Evolutionary conservation across 1,139 yeast genomes (phyloP).

Genomic region (Kurtzmaniella quercitrusa): DNA sequence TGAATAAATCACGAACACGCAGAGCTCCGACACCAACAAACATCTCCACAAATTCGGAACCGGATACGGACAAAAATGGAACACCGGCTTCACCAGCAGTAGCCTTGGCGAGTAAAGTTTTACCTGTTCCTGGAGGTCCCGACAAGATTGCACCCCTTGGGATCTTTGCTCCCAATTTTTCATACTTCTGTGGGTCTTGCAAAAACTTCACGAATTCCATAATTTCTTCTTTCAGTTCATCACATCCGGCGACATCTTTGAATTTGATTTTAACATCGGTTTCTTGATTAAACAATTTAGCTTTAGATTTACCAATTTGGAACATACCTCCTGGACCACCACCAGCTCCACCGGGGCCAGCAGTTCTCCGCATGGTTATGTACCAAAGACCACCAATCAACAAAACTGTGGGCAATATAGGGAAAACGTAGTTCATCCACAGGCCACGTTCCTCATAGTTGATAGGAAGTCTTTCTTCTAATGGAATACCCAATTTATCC

Average conservation of each 20-base stretch:
- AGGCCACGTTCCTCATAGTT: conserved; percentile 59
- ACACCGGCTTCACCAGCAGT: conserved; percentile 87
- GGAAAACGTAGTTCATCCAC: conserved; percentile 52
- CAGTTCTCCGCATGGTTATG: conserved; percentile 55
- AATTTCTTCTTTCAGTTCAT: conserved; percentile 78
- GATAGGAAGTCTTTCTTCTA: conserved; percentile 61
- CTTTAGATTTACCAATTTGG: conserved; percentile 64
- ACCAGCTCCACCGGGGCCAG: conserved; percentile 37
- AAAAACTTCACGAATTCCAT: conserved; percentile 81
- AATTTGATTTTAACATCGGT: conserved; percentile 68
- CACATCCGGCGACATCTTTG: conserved; percentile 80
- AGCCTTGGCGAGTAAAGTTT: conserved; percentile 74
- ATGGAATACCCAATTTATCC: conserved; percentile 56
- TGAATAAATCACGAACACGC: conserved; percentile 75
- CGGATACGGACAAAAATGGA: conserved; percentile 78
- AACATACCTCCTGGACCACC: conserved; percentile 60
- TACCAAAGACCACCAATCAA: conserved; percentile 72
- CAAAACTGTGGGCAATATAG: conserved; percentile 64
- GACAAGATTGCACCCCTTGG: conserved; percentile 82
- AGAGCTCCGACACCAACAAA: conserved; percentile 84
- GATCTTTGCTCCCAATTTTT: conserved; percentile 74
- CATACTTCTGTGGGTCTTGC: conserved; percentile 71
- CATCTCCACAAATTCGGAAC: conserved; percentile 80
- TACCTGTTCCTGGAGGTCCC: conserved; percentile 89
- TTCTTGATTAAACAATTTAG: conserved; percentile 67